phyloP scores from a whole-genome alignment of 2,329 filamentous ascomycete species.

The Alternaria alternata region DNA sequence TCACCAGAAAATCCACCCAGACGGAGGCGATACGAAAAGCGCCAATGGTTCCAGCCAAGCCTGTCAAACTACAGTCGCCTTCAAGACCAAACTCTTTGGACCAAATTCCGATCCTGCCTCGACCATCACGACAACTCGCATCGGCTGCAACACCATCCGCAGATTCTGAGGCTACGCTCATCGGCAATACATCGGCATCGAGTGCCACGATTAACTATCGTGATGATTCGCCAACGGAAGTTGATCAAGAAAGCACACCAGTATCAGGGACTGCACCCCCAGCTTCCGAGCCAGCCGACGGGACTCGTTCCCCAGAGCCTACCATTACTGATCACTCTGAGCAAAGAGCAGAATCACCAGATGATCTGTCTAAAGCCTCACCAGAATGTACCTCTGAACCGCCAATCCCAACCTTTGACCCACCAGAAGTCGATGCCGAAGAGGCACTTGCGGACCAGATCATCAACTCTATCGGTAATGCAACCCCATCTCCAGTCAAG shows the following conservation, averaged over 20 bases:
- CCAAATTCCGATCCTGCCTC: conserved; percentile 20
- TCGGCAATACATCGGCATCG: conserved; percentile 31
- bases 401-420: conserved; percentile 27
- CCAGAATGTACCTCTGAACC: conserved; percentile 28
- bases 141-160: conserved; percentile 22
- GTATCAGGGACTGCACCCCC: conserved; percentile 8
- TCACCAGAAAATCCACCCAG: conserved; percentile 29
- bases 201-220: conserved; percentile 15
- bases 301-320: conserved; percentile 9
- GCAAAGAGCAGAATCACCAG: conserved; percentile 18
- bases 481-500: conserved; percentile 53
- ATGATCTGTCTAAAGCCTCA: conserved; percentile 11
- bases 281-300: conserved; percentile 18
- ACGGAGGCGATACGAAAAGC: conserved; percentile 23
- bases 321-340: conserved; percentile 5
- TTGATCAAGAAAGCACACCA: conserved; percentile 8
- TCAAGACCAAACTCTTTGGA: conserved; percentile 30
- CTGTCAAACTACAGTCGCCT: conserved; percentile 21
- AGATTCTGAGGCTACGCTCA: conserved; percentile 41
- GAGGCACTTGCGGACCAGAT: conserved; percentile 51
- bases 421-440: conserved; percentile 31
- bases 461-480: conserved; percentile 49
- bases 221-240: conserved; percentile 7
- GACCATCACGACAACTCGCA: conserved; percentile 12
- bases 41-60: conserved; percentile 18